Conservation (phyloP, 2,329 filamentous ascomycete species). For the Zymoseptoria tritici region DNA sequence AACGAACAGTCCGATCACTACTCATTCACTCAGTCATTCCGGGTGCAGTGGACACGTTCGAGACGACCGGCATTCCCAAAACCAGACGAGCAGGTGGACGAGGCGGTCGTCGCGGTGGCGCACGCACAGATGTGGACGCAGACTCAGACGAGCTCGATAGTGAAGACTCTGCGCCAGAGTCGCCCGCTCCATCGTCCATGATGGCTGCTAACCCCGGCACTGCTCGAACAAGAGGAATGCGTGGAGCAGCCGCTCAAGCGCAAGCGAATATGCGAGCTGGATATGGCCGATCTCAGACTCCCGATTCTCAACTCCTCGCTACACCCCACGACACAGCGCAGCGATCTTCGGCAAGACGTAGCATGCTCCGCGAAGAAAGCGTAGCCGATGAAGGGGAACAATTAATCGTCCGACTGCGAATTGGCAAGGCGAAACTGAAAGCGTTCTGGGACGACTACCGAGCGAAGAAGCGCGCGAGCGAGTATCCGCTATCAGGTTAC, state of each 20-base stretch:
- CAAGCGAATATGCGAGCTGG: conserved; percentile 78
- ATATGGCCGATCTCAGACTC: conserved; percentile 73
- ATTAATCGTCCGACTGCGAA: conserved; percentile 66
- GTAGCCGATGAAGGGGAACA: conserved; percentile 60
- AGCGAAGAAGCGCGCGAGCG: conserved; percentile 27
- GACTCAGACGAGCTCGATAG: conserved; percentile 90
- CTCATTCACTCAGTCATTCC: conserved; percentile 89
- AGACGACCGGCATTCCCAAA: conserved; percentile 84
- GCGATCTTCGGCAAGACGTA: conserved; percentile 54
- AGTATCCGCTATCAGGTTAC: conserved; percentile 29
- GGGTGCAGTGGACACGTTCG: conserved; percentile 69
- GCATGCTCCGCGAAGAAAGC: conserved; percentile 67
- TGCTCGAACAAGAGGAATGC: conserved; percentile 77
- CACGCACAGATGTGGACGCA: conserved; percentile 50
- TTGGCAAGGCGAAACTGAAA: conserved; percentile 63
- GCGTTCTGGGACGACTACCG: conserved; percentile 47
- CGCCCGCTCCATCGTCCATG: conserved; percentile 44
- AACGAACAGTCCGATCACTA: conserved; percentile 84
- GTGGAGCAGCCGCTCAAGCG: conserved; percentile 78
- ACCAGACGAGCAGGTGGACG: conserved; percentile 34
- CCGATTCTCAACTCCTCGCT: conserved; percentile 57
- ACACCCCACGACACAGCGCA: conserved; percentile 53
- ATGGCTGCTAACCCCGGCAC: conserved; percentile 60
- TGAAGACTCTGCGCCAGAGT: conserved; percentile 78
- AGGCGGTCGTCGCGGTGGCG: conserved; percentile 50